Evolutionary conservation across 768 basidiomycete genomes (phyloP).

Genomic region (Tephrocybe sp.): DNA sequence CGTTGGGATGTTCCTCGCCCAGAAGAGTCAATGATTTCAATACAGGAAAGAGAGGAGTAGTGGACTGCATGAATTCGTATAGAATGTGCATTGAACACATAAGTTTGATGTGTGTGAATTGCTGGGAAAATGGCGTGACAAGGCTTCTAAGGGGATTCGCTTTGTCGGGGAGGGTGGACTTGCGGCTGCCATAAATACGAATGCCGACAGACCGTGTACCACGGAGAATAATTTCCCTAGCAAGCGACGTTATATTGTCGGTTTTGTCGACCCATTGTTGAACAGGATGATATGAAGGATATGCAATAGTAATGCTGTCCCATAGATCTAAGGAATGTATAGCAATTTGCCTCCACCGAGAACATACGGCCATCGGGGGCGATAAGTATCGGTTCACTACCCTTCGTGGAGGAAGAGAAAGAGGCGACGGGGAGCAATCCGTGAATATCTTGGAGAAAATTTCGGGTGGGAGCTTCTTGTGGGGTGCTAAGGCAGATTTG

Average conservation of each 20-base stretch:
- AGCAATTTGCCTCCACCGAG: conserved; percentile 10
- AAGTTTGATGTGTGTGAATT: neutral
- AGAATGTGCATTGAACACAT: neutral
- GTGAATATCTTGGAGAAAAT: conserved; percentile 2
- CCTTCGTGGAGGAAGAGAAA: neutral
- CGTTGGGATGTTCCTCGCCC: neutral
- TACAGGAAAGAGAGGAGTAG: neutral
- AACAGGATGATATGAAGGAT: neutral
- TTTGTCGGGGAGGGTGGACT: neutral
- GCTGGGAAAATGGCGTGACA: conserved; percentile 3
- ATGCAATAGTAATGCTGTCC: neutral
- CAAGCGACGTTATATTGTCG: neutral
- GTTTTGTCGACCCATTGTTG: neutral
- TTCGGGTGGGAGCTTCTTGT: conserved; percentile 8
- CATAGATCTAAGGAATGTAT: conserved; percentile 2
- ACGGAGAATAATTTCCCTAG: neutral
- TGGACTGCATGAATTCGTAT: neutral
- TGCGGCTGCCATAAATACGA: neutral
- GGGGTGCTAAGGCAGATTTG: conserved; percentile 1
- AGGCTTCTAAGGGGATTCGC: neutral
- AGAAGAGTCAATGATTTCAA: neutral
- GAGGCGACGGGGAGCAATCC: neutral
- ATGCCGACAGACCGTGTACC: conserved; percentile 1
- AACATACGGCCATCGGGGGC: neutral
- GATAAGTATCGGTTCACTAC: neutral